Evolutionary conservation across 768 basidiomycete genomes (phyloP), one percentile per base, ranked within the genome.

Genomic region (Vishniacozyma victoriae): DNA sequence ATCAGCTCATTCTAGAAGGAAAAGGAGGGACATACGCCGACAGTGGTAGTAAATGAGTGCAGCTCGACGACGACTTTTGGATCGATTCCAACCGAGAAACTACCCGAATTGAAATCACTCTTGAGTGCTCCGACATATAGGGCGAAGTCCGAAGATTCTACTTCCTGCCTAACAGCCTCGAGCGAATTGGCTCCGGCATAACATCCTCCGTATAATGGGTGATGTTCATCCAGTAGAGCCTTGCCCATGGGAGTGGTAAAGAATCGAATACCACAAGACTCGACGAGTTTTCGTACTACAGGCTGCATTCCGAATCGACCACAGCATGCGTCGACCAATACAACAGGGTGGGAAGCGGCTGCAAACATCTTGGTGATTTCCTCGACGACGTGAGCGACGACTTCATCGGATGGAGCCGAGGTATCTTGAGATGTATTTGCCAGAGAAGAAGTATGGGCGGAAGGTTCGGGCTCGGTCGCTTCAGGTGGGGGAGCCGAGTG

Each of bases 361-460:
- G 81, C 76, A 29, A 87, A 79, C 4, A 79, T 78, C 44, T 81
- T 76, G 20, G 76, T 69, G 49, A 96, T 87, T 54, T 84, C 79
- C 40, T 83, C 78, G 39, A 92, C 73, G 4, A 90, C 88, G 54
- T 77, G 74, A 60, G 86, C 83, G 2, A 80, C 52, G 22, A 68
- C 65, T 12, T 66, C 60, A 37, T 64, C 67, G 12, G 57, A 57
- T n/a, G 61, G 37, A 9, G 9, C 9, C 9, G 29, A 33, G 29
- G 29, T 33, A 33, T 33, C 29, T n/a, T 9, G 9, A 33, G 29
- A 9, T 9, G 29, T n/a, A n/a, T 9, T 9, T 33, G 29, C 29
- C 29, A 33, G 9, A 9, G 29, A 9, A n/a, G 29, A 33, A n/a
- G 29, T 33, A n/a, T 9, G n/a, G 29, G 29, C 9, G 9, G 29